Evolutionary conservation across 257 asterid species (phyloP).

Genomic region (Solanum paucissectum): DNA sequence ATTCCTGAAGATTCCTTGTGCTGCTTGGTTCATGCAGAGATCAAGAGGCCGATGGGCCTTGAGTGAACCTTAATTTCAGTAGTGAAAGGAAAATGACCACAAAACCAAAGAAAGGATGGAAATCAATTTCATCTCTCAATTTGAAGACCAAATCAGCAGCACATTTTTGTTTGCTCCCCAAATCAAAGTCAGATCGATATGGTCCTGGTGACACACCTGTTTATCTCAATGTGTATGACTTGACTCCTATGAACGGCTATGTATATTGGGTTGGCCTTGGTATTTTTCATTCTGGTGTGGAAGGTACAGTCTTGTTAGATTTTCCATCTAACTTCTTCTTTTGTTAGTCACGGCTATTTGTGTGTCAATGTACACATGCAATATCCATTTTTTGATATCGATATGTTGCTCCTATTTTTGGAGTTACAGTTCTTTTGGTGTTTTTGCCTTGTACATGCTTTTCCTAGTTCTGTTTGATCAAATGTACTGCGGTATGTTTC

Average conservation of each 20-base stretch:
- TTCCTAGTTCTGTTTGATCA: background rate
- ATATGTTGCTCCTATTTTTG: background rate
- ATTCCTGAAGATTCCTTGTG: background rate
- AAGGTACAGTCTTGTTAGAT: slow-evolving; percentile 32
- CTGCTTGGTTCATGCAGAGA: slow-evolving; percentile 26
- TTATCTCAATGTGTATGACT: slow-evolving; percentile 84
- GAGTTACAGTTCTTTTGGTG: background rate
- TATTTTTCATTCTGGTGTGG: slow-evolving; percentile 90
- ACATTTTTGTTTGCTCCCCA: slow-evolving; percentile 74
- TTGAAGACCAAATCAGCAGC: slow-evolving; percentile 54
- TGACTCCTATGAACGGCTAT: slow-evolving; percentile 81
- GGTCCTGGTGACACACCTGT: slow-evolving; percentile 57
- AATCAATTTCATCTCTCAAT: slow-evolving; percentile 47
- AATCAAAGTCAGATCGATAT: slow-evolving; percentile 50
- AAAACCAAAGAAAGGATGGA: slow-evolving; percentile 72
- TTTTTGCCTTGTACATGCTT: background rate
- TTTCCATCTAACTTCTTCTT: background rate
- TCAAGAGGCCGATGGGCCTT: slow-evolving; percentile 24
- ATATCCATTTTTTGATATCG: background rate
- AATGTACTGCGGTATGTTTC: background rate
- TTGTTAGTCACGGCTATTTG: background rate
- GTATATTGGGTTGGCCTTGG: slow-evolving; percentile 97
- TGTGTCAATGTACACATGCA: background rate
- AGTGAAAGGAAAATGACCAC: slow-evolving; percentile 43
- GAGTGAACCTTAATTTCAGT: slow-evolving; percentile 18